A percentile compares a stretch with the other conserved stretches of the same genome.
Conservation (phyloP, 306 rosid genomes). For the Gleditsia sinensis region DNA sequence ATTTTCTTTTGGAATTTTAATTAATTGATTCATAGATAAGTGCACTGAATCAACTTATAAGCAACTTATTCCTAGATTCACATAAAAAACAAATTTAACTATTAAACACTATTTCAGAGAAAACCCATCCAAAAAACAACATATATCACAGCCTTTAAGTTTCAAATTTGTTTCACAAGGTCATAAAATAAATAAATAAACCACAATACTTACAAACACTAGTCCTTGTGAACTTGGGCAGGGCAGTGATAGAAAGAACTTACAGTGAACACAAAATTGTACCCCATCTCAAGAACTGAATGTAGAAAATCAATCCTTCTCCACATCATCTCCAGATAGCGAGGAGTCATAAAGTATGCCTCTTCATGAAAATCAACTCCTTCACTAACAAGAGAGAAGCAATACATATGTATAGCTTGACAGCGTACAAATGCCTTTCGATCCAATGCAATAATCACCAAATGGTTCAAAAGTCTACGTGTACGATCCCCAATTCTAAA, state of each 20-base stretch:
- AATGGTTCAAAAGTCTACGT: conserved; percentile 67
- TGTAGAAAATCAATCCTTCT: conserved; percentile 89
- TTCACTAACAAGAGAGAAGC: conserved; percentile 73
- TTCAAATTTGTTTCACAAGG: background rate
- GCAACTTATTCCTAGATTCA: conserved; percentile 21
- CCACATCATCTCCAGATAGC: conserved; percentile 97
- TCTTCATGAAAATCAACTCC: conserved; percentile 73
- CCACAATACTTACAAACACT: background rate
- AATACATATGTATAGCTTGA: conserved; percentile 67
- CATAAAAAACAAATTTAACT: conserved; percentile 12
- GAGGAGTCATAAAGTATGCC: conserved; percentile 87
- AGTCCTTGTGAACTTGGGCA: conserved; percentile 29
- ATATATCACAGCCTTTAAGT: conserved; percentile 4
- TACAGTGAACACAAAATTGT: conserved; percentile 97
- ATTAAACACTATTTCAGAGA: conserved; percentile 13
- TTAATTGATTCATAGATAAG: background rate
- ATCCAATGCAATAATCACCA: conserved; percentile 87
- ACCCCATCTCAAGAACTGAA: conserved; percentile 83
- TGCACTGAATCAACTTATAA: conserved; percentile 2
- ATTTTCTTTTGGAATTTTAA: conserved; percentile 20
- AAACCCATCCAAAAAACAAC: conserved; percentile 25
- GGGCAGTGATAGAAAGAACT: conserved; percentile 32
- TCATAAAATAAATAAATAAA: conserved; percentile 23
- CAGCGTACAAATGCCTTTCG: conserved; percentile 74
- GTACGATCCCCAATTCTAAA: conserved; percentile 81